Evolutionary conservation across 306 rosid species (phyloP), one percentile per base, ranked within the genome.

Genomic region (Trichosanthes truncata): DNA sequence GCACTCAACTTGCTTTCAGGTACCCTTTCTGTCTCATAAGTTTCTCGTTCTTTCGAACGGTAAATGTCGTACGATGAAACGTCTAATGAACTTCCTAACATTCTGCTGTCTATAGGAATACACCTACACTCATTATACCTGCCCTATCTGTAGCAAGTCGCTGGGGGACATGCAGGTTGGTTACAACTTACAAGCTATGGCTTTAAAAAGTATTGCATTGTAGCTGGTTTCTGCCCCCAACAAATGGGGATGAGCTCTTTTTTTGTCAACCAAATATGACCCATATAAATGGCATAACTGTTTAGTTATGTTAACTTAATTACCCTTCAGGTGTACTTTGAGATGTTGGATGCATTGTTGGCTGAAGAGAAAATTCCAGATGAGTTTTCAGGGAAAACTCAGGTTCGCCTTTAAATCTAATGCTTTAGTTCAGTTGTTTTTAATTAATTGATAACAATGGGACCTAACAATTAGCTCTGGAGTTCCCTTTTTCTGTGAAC

Each of bases 161-260:
- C 93, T 93, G 8, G 97, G 97, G 83, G 97, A 95, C 85, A 93
- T 95, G 99, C 93, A 91, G 99, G 97, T 94, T 78, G 78, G 93
- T 85, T 82, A 60, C 36, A 59, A 49, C 92, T 85, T 83, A 49
- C 31, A 59, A 55, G 78, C 76, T 79, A 74, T 65, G 49, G n/a
- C 66, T 80, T 4, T 25, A 14, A 46, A 7, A 66, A 15, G 13
- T 63, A 33, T 35, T 63, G 4, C 15, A 61, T 7, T 4, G 59
- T 14, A 51, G 56, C n/a, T 21, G n/a, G 9, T n/a, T 56, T 56
- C 61, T 56, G 61, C 61, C 61, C 61, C 25, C 3, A 56, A 56
- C 61, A 56, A 3, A 62, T 62, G 41, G 68, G 40, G 41, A 13
- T 62, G 68, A 62, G 20, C 9, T 62, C 40, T 21, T 25, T 25